A percentile compares a stretch with the other conserved stretches of the same genome.
Evolutionary conservation across 495 filamentous ascomycete species (phyloP).

Genomic region (Melanomma pulvis-pyrius): DNA sequence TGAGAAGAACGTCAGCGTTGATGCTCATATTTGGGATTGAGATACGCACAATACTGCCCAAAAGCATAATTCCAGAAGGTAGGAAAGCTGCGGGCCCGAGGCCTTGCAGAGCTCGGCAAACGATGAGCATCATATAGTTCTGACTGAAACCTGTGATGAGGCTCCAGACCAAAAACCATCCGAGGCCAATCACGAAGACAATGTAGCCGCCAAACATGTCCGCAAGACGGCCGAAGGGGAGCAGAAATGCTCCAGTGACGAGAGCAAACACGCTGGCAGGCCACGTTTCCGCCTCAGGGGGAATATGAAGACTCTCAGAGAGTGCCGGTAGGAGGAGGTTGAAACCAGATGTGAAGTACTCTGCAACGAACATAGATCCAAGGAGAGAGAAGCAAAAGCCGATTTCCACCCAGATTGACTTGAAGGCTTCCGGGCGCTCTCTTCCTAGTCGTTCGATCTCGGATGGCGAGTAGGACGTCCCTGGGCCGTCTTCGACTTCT

Average conservation of each 20-base stretch:
- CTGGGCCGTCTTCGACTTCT: background rate
- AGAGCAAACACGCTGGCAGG: slow-evolving; percentile 78
- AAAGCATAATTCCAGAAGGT: slow-evolving; percentile 75
- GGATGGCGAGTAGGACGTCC: slow-evolving; percentile 14
- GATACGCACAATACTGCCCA: slow-evolving; percentile 62
- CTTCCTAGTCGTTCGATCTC: slow-evolving; percentile 69
- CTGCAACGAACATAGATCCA: slow-evolving; percentile 73
- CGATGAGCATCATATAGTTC: slow-evolving; percentile 72
- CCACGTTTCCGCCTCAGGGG: slow-evolving; percentile 69
- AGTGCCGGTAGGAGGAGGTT: slow-evolving; percentile 78
- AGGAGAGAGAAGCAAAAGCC: slow-evolving; percentile 73
- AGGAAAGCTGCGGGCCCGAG: slow-evolving; percentile 78
- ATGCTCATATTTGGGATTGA: background rate
- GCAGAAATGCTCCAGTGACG: slow-evolving; percentile 70
- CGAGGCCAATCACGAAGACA: slow-evolving; percentile 66
- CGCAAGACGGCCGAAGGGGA: slow-evolving; percentile 75
- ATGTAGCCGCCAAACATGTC: slow-evolving; percentile 70
- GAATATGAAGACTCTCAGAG: slow-evolving; percentile 64
- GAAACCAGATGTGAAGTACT: slow-evolving; percentile 88
- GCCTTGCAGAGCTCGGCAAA: slow-evolving; percentile 77
- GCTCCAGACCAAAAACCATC: slow-evolving; percentile 75
- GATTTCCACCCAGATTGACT: slow-evolving; percentile 61
- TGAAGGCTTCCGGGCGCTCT: slow-evolving; percentile 69
- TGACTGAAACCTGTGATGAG: slow-evolving; percentile 72
- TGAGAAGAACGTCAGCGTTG: slow-evolving; percentile 2